phyloP scores from a whole-genome alignment of 352 stramenopile species.

The Phytophthora nicotianae region DNA sequence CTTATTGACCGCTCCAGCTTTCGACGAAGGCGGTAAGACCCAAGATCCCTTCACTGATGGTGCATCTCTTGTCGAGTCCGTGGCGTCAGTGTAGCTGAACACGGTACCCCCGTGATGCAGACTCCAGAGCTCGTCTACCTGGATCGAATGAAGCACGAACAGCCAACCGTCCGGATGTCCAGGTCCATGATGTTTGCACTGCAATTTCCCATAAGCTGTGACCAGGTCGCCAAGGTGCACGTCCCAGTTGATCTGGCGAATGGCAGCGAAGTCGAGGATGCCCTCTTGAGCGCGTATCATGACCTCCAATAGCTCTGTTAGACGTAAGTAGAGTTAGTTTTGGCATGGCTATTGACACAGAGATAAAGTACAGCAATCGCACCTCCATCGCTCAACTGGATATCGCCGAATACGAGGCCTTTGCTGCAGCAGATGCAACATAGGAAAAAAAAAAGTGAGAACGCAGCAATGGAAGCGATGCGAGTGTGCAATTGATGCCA shows the following conservation, averaged over 20 bases:
- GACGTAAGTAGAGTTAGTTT: background rate
- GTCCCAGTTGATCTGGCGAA: slow-evolving; percentile 82
- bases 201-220: slow-evolving; percentile 44
- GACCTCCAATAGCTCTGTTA: slow-evolving; percentile 73
- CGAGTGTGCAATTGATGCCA: background rate
- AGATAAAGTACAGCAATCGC: background rate
- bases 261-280: slow-evolving; percentile 58
- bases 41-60: slow-evolving; percentile 47
- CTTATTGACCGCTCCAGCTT: slow-evolving; percentile 51
- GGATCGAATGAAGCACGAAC: slow-evolving; percentile 52
- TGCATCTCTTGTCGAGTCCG: slow-evolving; percentile 2
- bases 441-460: slow-evolving; percentile 3
- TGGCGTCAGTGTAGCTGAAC: slow-evolving; percentile 54
- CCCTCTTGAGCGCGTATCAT: slow-evolving; percentile 78
- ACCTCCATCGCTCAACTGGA: slow-evolving; percentile 72
- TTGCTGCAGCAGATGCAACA: slow-evolving; percentile 50
- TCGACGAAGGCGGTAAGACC: slow-evolving; percentile 53
- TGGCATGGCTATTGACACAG: background rate
- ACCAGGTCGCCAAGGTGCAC: slow-evolving; percentile 78
- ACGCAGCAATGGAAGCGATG: background rate
- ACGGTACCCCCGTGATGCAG: slow-evolving; percentile 48
- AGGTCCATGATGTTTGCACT: slow-evolving; percentile 45
- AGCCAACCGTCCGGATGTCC: slow-evolving; percentile 46
- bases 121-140: slow-evolving; percentile 67
- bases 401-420: slow-evolving; percentile 81